phyloP scores from a whole-genome alignment of 768 basidiomycete species.

The Lentinus brumalis region DNA sequence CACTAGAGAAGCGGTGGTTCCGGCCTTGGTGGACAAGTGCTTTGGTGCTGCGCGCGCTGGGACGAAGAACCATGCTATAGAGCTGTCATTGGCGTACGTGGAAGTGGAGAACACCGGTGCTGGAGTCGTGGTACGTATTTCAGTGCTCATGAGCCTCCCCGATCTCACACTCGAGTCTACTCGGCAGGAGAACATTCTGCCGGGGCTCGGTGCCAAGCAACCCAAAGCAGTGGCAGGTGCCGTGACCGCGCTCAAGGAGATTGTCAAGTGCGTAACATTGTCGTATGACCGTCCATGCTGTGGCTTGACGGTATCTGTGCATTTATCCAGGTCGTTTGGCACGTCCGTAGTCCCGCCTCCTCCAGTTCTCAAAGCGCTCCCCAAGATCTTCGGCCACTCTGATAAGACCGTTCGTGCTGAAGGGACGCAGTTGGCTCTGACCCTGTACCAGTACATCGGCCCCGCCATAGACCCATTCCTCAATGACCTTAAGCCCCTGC shows the following conservation, averaged over 20 bases:
- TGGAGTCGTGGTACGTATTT: constrained; percentile 79
- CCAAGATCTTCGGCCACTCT: constrained; percentile 92
- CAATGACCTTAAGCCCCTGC: constrained; percentile 91
- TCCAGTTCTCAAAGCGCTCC: constrained; percentile 81
- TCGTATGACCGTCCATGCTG: background rate
- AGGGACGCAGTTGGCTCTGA: constrained; percentile 74
- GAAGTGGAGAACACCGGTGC: constrained; percentile 91
- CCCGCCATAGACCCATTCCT: constrained; percentile 82
- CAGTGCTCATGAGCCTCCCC: constrained; percentile 3
- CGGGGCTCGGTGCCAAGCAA: constrained; percentile 88
- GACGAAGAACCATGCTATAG: constrained; percentile 85
- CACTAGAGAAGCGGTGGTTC: constrained; percentile 78
- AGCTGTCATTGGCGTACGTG: constrained; percentile 85
- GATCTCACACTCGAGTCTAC: background rate
- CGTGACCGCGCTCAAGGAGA: constrained; percentile 77
- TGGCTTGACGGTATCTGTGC: background rate
- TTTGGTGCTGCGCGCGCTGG: constrained; percentile 89
- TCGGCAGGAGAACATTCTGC: constrained; percentile 61
- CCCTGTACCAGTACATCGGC: constrained; percentile 83
- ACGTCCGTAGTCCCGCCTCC: constrained; percentile 70
- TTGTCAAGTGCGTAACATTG: constrained; percentile 64
- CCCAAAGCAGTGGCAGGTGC: constrained; percentile 89
- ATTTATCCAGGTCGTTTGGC: constrained; percentile 69
- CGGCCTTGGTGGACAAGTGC: constrained; percentile 95
- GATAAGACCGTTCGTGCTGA: constrained; percentile 97